Base-by-base conservation (phyloP, 805 yeast genomes). In the Metschnikowia reukaufii region DNA sequence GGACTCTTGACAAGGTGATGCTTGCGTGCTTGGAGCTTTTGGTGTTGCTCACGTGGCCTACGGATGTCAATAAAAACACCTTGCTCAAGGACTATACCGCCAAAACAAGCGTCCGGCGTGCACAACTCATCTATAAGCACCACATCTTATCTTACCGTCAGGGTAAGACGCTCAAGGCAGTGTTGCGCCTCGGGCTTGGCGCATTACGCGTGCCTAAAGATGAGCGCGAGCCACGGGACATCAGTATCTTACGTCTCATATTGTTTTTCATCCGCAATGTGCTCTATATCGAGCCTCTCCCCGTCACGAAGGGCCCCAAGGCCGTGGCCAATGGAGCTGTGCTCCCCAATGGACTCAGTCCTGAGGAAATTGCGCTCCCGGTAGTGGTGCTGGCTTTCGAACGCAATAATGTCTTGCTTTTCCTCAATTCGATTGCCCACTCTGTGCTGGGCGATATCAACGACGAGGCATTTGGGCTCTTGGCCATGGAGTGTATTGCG, bases 41-140 rank as follows among this genome's bases (percentile, higher is more conserved):
- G 48, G 96, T 88, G 1, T 80, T 88, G 2, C 72, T 94, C 59
- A 86, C 97, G 0, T 86, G 96, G 88, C 98, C 98, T 0, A 62
- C 86, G 5, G 82, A 81, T 29, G 62, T 88, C n/a, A 77, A 72
- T 42, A 79, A 76, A 17, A 79, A 79, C n/a, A 51, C 54, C 7
- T 36, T 49, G 20, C 32, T 49, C 16, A 71, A 70, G 17, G 79
- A 79, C 44, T 84, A 78, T 59, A 72, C 83, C 8, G 79, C 79
- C 43, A 68, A 91, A 40, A 81, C 81, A 52, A 81, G 78, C 49
- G 78, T 83, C 21, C 40, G 55, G 6, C 41, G 57, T 19, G 58
- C 59, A 9, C 97, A 90, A 52, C 57, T 84, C 23, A 58, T 65
- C 4, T 94, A 92, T 64, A 94, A 92, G 62, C 81, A 82, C 49